Base-by-base conservation (phyloP, 2,329 filamentous ascomycete species). In the Colletotrichum coccodes region DNA sequence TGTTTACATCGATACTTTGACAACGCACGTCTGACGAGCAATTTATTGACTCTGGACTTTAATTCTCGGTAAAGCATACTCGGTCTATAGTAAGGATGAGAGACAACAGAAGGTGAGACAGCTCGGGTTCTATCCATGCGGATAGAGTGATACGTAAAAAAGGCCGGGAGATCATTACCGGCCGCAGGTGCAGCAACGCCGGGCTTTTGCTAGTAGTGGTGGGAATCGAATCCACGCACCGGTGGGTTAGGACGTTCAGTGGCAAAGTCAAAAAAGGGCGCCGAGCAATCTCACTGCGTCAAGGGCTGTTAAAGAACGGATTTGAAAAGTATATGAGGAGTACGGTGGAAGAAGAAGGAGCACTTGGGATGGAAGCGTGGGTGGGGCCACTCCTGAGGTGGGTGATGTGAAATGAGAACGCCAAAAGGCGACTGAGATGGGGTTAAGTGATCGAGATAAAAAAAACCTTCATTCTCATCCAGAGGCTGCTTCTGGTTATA, bases 131-230 rank as follows among this genome's bases (percentile, higher is more conserved):
- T 36, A 8, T 49, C 34, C 44, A 8, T 12, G 34, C 18, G 46
- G 26, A 49, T 30, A 30, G 23, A 28, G 28, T n/a, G 47, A 42
- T 21, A 21, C 30, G 47, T 49, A 56, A 49, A 56, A 66, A 66
- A 49, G 16, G 57, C 32, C 7, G 52, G 54, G 63, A 61, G 38
- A 47, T 49, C 61, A 30, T 61, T 65, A 61, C 63, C 63, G 47
- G 58, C 57, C 57, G 54, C 63, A 54, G 63, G 63, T 54, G 57
- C 61, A 64, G 52, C 46, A 44, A 64, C 60, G 54, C 54, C 16
- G 36, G 28, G 60, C 7, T 36, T 65, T 65, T 60, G 6, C 62
- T n/a, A 65, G 47, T 34, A 26, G 46, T 46, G 62, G 62, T 9
- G 30, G 62, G 30, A 47, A 21, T 54, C 62, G 56, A 65, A 60